These are phyloP conservation scores for Schizochytrium sp. DNA, from an alignment of 108 stramenopile species.

Conservation along the genomic window DNA sequence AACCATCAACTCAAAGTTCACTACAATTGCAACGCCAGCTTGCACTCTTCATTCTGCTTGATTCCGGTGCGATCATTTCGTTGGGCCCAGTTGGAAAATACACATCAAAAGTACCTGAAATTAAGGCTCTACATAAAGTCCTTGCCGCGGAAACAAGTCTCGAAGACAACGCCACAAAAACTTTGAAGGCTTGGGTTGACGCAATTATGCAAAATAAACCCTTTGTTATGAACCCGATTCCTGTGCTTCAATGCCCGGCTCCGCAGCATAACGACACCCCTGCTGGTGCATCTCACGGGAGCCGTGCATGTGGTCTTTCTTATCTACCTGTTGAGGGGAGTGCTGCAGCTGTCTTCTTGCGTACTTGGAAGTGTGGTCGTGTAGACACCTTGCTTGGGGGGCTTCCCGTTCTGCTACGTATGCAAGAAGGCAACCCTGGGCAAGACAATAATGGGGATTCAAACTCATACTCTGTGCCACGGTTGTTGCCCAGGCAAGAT, in stretches of 20 bases:
- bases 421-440: not conserved
- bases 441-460: not conserved
- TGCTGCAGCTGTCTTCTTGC: not conserved
- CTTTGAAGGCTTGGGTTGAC: not conserved
- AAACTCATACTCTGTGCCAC: not conserved
- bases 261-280: not conserved
- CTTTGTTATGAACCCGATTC: not conserved
- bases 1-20: not conserved
- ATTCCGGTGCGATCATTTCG: not conserved
- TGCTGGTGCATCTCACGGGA: not conserved
- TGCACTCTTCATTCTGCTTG: not conserved
- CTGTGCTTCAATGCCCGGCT: not conserved
- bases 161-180: not conserved
- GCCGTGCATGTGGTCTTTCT: not conserved
- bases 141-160: not conserved
- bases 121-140: conserved; percentile 1
- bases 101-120: not conserved
- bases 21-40: conserved; percentile 22
- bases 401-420: not conserved
- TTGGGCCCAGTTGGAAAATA: conserved; percentile 16
- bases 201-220: not conserved
- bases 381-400: conserved; percentile 31
- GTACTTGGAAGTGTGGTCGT: not conserved
- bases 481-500: not conserved
- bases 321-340: conserved; percentile 21